Evolutionary conservation across 2,329 filamentous ascomycete genomes (phyloP).

Genomic region (Akanthomyces dipterigenus): DNA sequence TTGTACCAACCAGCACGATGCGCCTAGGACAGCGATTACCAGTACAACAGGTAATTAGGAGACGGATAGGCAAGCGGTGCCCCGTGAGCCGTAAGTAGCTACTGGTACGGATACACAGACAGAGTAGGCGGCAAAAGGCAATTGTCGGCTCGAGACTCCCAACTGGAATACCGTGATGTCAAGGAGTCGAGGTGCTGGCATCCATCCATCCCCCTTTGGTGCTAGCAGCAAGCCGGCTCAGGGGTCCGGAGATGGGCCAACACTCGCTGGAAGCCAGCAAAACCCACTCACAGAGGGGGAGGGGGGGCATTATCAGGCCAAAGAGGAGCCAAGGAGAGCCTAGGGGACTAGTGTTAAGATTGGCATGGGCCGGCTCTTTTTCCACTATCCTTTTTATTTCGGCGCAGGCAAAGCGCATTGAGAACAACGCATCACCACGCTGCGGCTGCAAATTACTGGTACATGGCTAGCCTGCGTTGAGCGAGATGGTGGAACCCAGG

Average conservation of each 20-base stretch:
- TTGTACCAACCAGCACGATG: too few relatives aligned
- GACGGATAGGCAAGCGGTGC: too few relatives aligned
- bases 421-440: too few relatives aligned
- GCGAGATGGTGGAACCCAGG: too few relatives aligned
- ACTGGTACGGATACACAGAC: too few relatives aligned
- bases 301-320: not conserved
- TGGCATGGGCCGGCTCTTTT: not conserved
- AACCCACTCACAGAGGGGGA: not conserved
- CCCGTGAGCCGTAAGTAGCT: too few relatives aligned
- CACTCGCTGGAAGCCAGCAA: not conserved
- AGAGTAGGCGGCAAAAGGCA: not conserved
- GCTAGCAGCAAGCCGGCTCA: not conserved
- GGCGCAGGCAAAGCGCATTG: not conserved
- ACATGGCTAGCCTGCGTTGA: too few relatives aligned
- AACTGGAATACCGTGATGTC: too few relatives aligned
- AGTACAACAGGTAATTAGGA: too few relatives aligned
- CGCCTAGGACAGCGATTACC: too few relatives aligned
- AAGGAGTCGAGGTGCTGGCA: too few relatives aligned
- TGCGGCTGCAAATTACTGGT: too few relatives aligned
- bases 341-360: not conserved
- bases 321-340: not conserved
- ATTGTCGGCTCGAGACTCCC: not conserved
- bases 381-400: not conserved
- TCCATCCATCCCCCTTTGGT: not conserved
- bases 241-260: not conserved